Base-by-base conservation (phyloP, 306 rosid genomes). In the Pterocarpus macrocarpus region DNA sequence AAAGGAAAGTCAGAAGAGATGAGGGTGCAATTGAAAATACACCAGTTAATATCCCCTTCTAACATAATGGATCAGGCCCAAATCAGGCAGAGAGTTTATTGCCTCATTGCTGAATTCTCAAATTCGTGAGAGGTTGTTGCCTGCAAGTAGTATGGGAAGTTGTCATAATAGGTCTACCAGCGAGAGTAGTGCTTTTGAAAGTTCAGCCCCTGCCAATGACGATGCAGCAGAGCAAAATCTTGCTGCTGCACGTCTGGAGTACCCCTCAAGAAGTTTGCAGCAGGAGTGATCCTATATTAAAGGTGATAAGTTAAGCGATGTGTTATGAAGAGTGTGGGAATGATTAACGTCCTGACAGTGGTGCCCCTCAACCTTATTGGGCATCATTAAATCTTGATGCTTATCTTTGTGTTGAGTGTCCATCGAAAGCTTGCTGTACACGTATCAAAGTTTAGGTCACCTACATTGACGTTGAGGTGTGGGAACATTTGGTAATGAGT, bases 341-440 rank as follows among this genome's bases (percentile, higher is more conserved):
- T 84, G 99, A 96, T 68, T 93, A 76, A 75, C 94, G 99, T 77
- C 98, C 99, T 8, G 99, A 96, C 86, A 93, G 99, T 78, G 97
- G 98, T 73, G 95, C 97, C 79, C 84, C 97, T 8, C 98, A 96
- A 85, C 99, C 99, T 16, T 98, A 96, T 73, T 96, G 99, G 99
- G 97, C 99, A 63, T 96, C 99, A 62, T 85, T 96, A 83, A 96
- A 96, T 91, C 98, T 96, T 47, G 99, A 98, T 7, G 95, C 94
- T 83, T 98, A 93, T 84, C 97, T 96, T 82, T 96, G 99, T 86
- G 94, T 96, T 12, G 99, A 96, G 98, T 65, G 99, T 96, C 85
- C 99, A 96, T 77, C 94, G 98, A n/a, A 96, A 96, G 83, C 98
- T 96, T 68, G 99, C 97, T 76, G 99, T 96, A 47, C 98, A 96